Evolutionary conservation across 495 filamentous ascomycete genomes (phyloP).

Genomic region (Chaetomium tenue): DNA sequence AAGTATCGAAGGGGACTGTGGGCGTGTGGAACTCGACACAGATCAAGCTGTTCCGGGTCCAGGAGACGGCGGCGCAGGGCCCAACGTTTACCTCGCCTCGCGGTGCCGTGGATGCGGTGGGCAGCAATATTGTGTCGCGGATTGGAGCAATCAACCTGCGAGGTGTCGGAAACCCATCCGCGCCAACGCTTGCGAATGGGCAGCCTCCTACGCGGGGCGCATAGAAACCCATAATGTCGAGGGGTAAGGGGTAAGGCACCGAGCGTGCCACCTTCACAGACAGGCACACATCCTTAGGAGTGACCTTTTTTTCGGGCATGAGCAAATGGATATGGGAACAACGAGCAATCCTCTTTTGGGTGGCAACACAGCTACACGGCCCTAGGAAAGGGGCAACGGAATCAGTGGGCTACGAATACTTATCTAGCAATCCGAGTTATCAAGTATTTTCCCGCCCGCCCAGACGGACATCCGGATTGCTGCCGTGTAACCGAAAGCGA

Average conservation of each 20-base stretch:
- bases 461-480: neutral
- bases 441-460: neutral
- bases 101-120: conserved; percentile 93
- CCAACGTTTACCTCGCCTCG: conserved; percentile 79
- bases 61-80: conserved; percentile 75
- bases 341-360: neutral
- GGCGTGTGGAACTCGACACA: conserved; percentile 92
- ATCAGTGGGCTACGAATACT: neutral
- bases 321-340: neutral
- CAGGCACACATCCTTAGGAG: neutral
- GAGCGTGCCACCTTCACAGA: too few relatives aligned
- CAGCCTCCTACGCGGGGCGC: conserved; percentile 6
- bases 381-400: conserved; percentile 25
- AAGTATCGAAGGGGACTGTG: conserved; percentile 81
- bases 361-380: conserved; percentile 51
- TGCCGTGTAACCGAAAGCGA: neutral
- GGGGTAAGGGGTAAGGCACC: neutral
- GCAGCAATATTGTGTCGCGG: conserved; percentile 82
- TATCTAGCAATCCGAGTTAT: neutral
- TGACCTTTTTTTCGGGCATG: neutral
- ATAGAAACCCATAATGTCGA: neutral
- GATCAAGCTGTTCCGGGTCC: conserved; percentile 86
- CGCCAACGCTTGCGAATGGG: neutral
- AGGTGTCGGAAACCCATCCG: conserved; percentile 28
- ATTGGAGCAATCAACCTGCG: conserved; percentile 72